A percentile compares a stretch with the other conserved stretches of the same genome.
Conservation (phyloP, 345 rosid species). For the Eucalyptus grandis region DNA sequence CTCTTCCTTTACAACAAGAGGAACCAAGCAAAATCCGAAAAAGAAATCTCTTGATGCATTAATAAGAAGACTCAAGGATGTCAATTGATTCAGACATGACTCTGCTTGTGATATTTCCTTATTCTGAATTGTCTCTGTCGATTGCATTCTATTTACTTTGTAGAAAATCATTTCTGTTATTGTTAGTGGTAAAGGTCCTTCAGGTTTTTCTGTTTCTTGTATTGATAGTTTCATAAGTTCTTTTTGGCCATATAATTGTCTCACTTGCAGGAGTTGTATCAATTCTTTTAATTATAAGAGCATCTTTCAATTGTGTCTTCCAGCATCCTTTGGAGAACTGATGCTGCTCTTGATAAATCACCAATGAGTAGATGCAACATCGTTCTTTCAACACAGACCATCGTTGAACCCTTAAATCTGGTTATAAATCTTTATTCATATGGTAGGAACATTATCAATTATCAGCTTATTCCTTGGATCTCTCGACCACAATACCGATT, state of each 20-base stretch:
- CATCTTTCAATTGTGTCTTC: not conserved
- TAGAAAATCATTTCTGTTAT: conserved; percentile 6
- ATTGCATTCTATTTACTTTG: conserved; percentile 20
- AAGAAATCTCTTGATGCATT: conserved; percentile 86
- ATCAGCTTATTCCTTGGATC: not conserved
- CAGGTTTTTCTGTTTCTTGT: conserved; percentile 6
- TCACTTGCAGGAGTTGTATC: conserved; percentile 1
- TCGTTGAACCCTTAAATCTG: not conserved
- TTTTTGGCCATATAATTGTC: conserved; percentile 14
- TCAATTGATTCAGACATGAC: conserved; percentile 31
- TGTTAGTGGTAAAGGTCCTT: not conserved
- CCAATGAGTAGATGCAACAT: not conserved
- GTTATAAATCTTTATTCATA: not conserved
- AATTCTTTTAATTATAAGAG: not conserved
- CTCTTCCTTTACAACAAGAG: conserved; percentile 89
- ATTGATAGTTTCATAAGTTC: conserved; percentile 4
- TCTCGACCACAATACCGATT: not conserved
- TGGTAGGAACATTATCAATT: not conserved
- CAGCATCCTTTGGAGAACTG: not conserved
- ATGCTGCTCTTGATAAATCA: not conserved
- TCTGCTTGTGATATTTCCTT: not conserved
- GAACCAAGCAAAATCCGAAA: conserved; percentile 75
- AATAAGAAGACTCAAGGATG: conserved; percentile 88
- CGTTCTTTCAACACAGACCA: not conserved
- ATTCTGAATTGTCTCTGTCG: not conserved